Conservation (phyloP, 495 filamentous ascomycete genomes). For the Penicillium macrosclerotiorum region DNA sequence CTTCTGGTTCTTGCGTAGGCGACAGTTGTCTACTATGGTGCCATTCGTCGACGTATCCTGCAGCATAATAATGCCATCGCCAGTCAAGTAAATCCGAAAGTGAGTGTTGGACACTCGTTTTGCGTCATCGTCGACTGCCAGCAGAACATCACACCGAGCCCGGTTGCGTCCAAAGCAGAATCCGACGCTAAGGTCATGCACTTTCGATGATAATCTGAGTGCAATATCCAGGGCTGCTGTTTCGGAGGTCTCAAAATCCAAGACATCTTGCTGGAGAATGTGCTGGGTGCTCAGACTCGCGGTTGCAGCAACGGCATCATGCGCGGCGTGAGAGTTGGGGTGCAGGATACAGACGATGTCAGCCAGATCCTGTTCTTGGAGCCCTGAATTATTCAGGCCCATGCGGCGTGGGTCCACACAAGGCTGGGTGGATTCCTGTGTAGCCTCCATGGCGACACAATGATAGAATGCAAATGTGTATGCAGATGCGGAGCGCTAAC, state of each 20-base stretch:
- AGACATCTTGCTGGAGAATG: slow-evolving; percentile 50
- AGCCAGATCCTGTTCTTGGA: slow-evolving; percentile 74
- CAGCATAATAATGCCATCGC: slow-evolving; percentile 78
- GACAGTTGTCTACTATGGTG: slow-evolving; percentile 72
- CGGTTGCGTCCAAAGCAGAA: slow-evolving; percentile 83
- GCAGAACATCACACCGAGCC: slow-evolving; percentile 68
- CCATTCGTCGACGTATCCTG: slow-evolving; percentile 92
- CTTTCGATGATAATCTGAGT: slow-evolving; percentile 68
- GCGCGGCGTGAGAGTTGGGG: slow-evolving; percentile 70
- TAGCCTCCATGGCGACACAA: slow-evolving; percentile 41
- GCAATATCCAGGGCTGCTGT: slow-evolving; percentile 64
- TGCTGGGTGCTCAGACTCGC: slow-evolving; percentile 48
- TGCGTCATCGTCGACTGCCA: slow-evolving; percentile 52
- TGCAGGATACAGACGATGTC: slow-evolving; percentile 90
- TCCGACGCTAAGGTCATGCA: slow-evolving; percentile 62
- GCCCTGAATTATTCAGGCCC: slow-evolving; percentile 72
- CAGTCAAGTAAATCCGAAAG: slow-evolving; percentile 85
- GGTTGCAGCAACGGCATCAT: slow-evolving; percentile 57
- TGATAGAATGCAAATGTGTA: slow-evolving; percentile 7
- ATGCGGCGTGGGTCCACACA: slow-evolving; percentile 74
- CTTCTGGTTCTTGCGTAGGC: slow-evolving; percentile 52
- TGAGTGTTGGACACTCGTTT: slow-evolving; percentile 80
- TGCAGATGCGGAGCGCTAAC: slow-evolving; percentile 13
- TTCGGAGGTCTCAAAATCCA: slow-evolving; percentile 41
- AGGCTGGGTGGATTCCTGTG: slow-evolving; percentile 75